phyloP scores from a whole-genome alignment of 768 basidiomycete species.

The Strobilomyces echinocephalus region DNA sequence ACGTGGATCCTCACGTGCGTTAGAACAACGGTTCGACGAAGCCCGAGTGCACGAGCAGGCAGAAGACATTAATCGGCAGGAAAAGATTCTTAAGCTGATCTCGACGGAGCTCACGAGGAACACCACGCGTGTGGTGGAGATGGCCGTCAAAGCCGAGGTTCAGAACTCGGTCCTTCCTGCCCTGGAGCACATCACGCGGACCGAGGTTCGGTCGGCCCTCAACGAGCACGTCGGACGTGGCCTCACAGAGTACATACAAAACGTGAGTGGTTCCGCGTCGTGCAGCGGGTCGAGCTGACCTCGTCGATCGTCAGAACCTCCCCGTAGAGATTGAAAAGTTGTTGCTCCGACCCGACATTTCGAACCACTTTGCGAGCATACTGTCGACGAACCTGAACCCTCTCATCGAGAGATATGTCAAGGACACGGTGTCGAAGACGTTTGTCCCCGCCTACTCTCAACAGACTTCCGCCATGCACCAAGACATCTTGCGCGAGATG shows the following conservation, averaged over 20 bases:
- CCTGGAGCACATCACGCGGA: constrained; percentile 76
- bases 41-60: constrained; percentile 71
- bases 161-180: constrained; percentile 80
- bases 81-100: constrained; percentile 85
- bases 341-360: constrained; percentile 70
- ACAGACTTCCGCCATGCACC: constrained; percentile 71
- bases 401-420: constrained; percentile 74
- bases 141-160: constrained; percentile 82
- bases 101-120: constrained; percentile 84
- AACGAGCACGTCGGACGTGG: constrained; percentile 75
- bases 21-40: constrained; percentile 84
- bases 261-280: constrained; percentile 39
- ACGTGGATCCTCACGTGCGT: constrained; percentile 2
- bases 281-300: background rate
- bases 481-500: constrained; percentile 73
- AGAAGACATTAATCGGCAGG: constrained; percentile 79
- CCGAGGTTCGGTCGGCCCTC: constrained; percentile 72
- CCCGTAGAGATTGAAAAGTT: constrained; percentile 78
- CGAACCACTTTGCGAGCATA: constrained; percentile 69
- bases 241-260: constrained; percentile 65
- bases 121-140: constrained; percentile 83
- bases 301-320: constrained; percentile 46
- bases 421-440: constrained; percentile 68
- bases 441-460: constrained; percentile 75
- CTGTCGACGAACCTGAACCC: constrained; percentile 71